Evolutionary conservation across 306 rosid genomes (phyloP).

Genomic region (Cicer bijugum): DNA sequence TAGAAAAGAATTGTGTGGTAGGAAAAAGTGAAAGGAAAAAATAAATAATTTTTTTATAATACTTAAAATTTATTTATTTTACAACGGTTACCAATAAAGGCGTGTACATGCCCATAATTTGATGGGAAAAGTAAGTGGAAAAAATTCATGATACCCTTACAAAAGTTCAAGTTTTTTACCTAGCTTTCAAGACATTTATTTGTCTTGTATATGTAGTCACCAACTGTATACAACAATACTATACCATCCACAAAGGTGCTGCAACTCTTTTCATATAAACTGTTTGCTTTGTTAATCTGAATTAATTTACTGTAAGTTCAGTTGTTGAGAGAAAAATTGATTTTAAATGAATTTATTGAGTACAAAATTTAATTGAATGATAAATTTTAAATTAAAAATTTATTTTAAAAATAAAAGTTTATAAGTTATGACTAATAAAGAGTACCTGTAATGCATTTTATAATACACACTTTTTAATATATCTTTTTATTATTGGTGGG

Average conservation of each 20-base stretch:
- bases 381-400: too few relatives aligned
- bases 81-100: conserved; percentile 34
- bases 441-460: too few relatives aligned
- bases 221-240: conserved; percentile 11
- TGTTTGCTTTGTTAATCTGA: not conserved
- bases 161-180: conserved; percentile 24
- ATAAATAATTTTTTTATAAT: not conserved
- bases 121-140: conserved; percentile 35
- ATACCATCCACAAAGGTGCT: conserved; percentile 43
- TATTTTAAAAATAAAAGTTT: too few relatives aligned
- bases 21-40: conserved; percentile 12
- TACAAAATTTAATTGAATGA: too few relatives aligned
- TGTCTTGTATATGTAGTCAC: conserved; percentile 45
- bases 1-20: not conserved
- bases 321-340: too few relatives aligned
- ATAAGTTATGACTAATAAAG: too few relatives aligned
- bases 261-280: conserved; percentile 32
- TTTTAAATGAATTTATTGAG: too few relatives aligned
- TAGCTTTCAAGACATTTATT: conserved; percentile 38
- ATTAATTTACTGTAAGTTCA: not conserved
- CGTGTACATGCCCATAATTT: conserved; percentile 42
- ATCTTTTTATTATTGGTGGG: too few relatives aligned
- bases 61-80: not conserved
- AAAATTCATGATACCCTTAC: conserved; percentile 29
- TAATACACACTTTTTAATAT: too few relatives aligned